Conservation (phyloP, 2,329 filamentous ascomycete species). For the Paecilomyces variotii region DNA sequence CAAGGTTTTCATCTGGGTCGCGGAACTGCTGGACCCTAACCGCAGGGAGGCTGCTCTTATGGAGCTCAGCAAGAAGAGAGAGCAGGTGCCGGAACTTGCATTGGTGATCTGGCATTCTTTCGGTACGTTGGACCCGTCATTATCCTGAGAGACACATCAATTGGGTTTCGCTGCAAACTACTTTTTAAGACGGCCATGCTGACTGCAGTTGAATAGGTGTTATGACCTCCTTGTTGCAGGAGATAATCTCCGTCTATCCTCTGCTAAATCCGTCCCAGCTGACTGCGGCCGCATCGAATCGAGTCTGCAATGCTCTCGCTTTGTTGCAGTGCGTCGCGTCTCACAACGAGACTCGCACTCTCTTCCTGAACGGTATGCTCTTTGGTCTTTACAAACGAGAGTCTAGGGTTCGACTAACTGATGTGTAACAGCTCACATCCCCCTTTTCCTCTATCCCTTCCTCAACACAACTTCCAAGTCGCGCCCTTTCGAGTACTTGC, state of each 20-base stretch:
- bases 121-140: constrained; percentile 51
- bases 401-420: constrained; percentile 2
- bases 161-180: not conserved
- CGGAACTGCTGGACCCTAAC: constrained; percentile 78
- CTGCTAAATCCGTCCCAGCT: constrained; percentile 93
- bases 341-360: constrained; percentile 87
- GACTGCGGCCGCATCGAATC: constrained; percentile 92
- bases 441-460: constrained; percentile 94
- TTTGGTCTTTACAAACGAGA: not conserved
- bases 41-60: constrained; percentile 85
- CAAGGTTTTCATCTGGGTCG: constrained; percentile 85
- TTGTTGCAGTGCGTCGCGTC: constrained; percentile 94
- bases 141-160: not conserved
- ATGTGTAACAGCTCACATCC: constrained; percentile 69
- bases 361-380: constrained; percentile 78
- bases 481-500: constrained; percentile 92
- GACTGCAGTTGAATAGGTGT: constrained; percentile 57
- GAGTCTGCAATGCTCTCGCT: constrained; percentile 94
- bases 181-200: constrained; percentile 10
- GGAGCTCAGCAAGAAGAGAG: constrained; percentile 96
- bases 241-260: constrained; percentile 98
- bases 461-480: constrained; percentile 98
- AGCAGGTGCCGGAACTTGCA: constrained; percentile 93
- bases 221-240: constrained; percentile 94
- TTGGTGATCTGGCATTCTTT: constrained; percentile 98